Conservation (phyloP, 2,329 filamentous ascomycete species). For the Beauveria pseudobassiana region DNA sequence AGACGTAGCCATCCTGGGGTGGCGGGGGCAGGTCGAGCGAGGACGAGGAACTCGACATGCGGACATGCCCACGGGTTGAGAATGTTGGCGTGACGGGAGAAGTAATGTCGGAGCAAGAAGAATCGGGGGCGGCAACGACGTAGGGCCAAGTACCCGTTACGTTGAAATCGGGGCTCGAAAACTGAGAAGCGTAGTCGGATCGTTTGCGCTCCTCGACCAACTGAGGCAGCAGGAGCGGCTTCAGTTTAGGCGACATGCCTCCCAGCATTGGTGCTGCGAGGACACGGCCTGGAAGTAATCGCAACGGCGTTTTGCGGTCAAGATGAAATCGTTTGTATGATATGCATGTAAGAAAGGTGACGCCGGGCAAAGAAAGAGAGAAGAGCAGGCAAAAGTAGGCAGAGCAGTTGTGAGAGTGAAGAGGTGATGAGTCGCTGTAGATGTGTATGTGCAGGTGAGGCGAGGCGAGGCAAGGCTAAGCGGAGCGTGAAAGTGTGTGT, state of each 20-base stretch:
- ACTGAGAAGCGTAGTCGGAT: constrained; percentile 21
- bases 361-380: background rate
- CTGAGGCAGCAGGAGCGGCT: constrained; percentile 46
- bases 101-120: constrained; percentile 57
- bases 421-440: background rate
- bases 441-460: background rate
- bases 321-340: background rate
- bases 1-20: constrained; percentile 44
- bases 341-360: background rate
- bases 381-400: background rate
- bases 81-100: constrained; percentile 67
- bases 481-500: background rate
- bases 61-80: constrained; percentile 54
- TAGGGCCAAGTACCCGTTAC: constrained; percentile 24
- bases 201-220: constrained; percentile 43
- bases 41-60: constrained; percentile 68
- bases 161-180: constrained; percentile 23
- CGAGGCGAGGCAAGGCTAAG: background rate
- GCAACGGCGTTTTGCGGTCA: background rate
- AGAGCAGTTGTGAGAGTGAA: background rate
- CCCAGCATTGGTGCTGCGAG: constrained; percentile 6
- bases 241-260: constrained; percentile 41
- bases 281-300: constrained; percentile 5
- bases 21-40: constrained; percentile 57
- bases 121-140: constrained; percentile 42